Percentiles rank a stretch among this genome's conserved stretches.
Evolutionary conservation across 192 early-diverging fungal genomes (phyloP).

Genomic region (Coemansia sp.): DNA sequence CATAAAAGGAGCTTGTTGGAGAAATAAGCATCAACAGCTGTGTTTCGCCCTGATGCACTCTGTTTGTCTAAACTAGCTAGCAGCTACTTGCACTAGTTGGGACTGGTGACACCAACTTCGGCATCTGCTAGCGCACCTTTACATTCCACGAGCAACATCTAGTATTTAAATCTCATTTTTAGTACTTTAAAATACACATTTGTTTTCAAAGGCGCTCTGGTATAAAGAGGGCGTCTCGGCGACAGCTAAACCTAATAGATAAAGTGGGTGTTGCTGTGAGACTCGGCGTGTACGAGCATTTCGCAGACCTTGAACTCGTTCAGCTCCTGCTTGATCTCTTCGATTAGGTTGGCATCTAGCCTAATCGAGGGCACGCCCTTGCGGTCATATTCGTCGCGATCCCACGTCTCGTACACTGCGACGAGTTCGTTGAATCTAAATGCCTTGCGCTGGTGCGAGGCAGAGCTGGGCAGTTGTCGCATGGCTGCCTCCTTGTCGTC

Average conservation of each 20-base stretch:
- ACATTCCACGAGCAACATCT: too few relatives aligned
- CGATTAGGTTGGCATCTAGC: conserved; percentile 83
- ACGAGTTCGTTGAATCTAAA: conserved; percentile 59
- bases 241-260: conserved; percentile 55
- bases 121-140: too few relatives aligned
- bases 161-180: not conserved
- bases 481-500: not conserved
- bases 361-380: conserved; percentile 77
- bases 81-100: too few relatives aligned
- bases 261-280: conserved; percentile 71
- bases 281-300: conserved; percentile 88
- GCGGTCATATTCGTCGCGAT: conserved; percentile 85
- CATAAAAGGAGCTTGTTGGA: too few relatives aligned
- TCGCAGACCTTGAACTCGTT: conserved; percentile 94
- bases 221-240: not conserved
- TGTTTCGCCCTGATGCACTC: too few relatives aligned
- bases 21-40: too few relatives aligned
- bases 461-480: not conserved
- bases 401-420: conserved; percentile 68
- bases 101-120: too few relatives aligned
- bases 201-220: not conserved
- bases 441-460: conserved; percentile 11
- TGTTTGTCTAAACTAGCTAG: too few relatives aligned
- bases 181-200: not conserved
- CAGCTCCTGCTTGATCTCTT: conserved; percentile 89